A percentile compares a stretch with the other conserved stretches of the same genome.
phyloP scores from a whole-genome alignment of 2,329 filamentous ascomycete species.

The Colletotrichum navitas region DNA sequence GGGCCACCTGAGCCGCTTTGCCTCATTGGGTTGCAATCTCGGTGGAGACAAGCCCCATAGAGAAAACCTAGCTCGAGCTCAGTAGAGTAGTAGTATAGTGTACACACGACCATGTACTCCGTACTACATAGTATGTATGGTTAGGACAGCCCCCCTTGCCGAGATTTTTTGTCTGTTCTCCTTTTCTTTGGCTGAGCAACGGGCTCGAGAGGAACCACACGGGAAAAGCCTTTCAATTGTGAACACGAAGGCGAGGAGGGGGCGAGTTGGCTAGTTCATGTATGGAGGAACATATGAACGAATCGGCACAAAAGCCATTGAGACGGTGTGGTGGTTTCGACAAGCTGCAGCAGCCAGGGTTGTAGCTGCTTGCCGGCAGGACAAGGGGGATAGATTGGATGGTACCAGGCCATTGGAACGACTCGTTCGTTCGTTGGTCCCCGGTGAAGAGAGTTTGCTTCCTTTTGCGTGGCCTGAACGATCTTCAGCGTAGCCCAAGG shows the following conservation, averaged over 20 bases:
- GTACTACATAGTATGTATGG: no score
- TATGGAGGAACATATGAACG: background rate
- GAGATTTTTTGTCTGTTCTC: conserved; percentile 4
- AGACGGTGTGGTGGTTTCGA: conserved; percentile 22
- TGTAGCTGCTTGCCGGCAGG: conserved; percentile 20
- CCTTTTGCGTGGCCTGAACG: background rate
- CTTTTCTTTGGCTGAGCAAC: conserved; percentile 37
- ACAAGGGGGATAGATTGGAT: background rate
- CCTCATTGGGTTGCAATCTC: conserved; percentile 33
- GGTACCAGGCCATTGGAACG: conserved; percentile 27
- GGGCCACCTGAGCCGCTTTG: conserved; percentile 36
- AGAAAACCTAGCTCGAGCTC: conserved; percentile 8
- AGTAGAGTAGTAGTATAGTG: background rate
- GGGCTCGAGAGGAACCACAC: conserved; percentile 22
- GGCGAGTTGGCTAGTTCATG: background rate
- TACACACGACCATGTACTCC: no score
- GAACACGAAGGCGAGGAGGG: background rate
- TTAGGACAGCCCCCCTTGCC: background rate
- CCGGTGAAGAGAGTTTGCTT: background rate
- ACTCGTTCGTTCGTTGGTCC: background rate
- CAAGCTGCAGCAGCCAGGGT: conserved; percentile 12
- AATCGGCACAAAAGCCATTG: conserved; percentile 33
- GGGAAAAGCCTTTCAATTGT: background rate
- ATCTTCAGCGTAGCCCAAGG: conserved; percentile 3
- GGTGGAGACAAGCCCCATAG: conserved; percentile 19